Base-by-base conservation (phyloP, 306 rosid genomes). In the Vachellia collinsii region DNA sequence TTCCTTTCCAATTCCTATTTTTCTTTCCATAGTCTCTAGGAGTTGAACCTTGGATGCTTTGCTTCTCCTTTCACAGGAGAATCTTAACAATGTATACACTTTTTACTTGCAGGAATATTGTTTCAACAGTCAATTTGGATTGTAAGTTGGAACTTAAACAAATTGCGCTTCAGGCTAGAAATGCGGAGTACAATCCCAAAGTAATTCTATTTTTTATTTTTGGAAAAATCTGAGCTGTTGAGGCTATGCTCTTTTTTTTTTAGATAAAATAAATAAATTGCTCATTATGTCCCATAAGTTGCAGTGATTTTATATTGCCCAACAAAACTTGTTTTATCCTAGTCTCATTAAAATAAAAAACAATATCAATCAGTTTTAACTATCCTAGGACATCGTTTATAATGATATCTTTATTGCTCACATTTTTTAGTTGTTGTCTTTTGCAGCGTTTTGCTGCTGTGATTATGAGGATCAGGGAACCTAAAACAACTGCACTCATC, bases 161-260 rank as follows among this genome's bases (percentile, higher is more conserved):
- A 73, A 95, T 95, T 82, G 97, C 98, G 7, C 87, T 91, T 36
- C 96, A 89, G 83, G 99, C 99, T 77, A 94, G 96, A 83, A 95
- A 93, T 84, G 97, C 99, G 22, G 97, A 95, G 87, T 95, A 95
- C 90, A 95, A 93, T 87, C 99, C 99, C 75, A 95, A 91, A 94
- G 99, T 86, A 88, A 66, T 83, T 50, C 70, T 36, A 1, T 64
- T 50, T 47, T 47, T 50, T 4, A 1, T 56, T 51, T 10, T 46
- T 61, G 78, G 37, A 25, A 17, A 11, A 72, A 10, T 50, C 37
- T 50, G 68, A 12, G 11, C n/a, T 6, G 51, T 11, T 56, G 34
- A 38, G 9, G n/a, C 47, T 41, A 11, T 42, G 37, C 37, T 23
- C 12, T 59, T 48, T 36, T 16, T 64, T n/a, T n/a, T n/a, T n/a